phyloP scores from a whole-genome alignment of 2,329 filamentous ascomycete species.

The Sporothrix mexicana region DNA sequence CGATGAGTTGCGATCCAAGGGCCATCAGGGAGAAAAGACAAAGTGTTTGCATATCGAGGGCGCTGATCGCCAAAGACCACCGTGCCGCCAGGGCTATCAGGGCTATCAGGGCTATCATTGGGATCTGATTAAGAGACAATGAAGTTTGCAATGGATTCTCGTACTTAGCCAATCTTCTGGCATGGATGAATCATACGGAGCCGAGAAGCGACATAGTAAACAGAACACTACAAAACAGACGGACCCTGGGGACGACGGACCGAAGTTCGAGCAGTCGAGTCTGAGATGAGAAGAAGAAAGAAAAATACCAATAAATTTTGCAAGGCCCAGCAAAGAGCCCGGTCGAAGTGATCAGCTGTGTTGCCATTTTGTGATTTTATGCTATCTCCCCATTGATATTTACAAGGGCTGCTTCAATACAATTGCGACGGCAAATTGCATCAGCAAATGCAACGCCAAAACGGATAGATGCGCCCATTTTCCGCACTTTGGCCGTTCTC shows the following conservation, averaged over 20 bases:
- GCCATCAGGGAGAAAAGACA: background rate
- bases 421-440: background rate
- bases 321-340: background rate
- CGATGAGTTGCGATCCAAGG: background rate
- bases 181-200: background rate
- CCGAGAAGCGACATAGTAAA: background rate
- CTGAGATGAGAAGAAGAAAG: background rate
- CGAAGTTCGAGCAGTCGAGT: background rate
- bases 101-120: background rate
- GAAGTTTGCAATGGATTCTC: background rate
- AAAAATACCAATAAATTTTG: background rate
- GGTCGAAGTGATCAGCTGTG: background rate
- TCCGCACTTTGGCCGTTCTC: background rate
- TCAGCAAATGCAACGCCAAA: slow-evolving; percentile 12
- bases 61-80: background rate
- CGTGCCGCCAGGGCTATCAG: background rate
- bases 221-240: background rate
- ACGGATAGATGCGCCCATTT: background rate
- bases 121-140: background rate
- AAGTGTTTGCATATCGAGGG: slow-evolving; percentile 4
- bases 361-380: background rate
- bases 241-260: background rate
- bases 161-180: background rate
- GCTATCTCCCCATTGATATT: background rate
- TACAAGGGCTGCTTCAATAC: background rate